Percentiles rank a stretch among this genome's conserved stretches.
Conservation (phyloP, 2,329 filamentous ascomycete species). For the Ambrosiella cleistominuta region DNA sequence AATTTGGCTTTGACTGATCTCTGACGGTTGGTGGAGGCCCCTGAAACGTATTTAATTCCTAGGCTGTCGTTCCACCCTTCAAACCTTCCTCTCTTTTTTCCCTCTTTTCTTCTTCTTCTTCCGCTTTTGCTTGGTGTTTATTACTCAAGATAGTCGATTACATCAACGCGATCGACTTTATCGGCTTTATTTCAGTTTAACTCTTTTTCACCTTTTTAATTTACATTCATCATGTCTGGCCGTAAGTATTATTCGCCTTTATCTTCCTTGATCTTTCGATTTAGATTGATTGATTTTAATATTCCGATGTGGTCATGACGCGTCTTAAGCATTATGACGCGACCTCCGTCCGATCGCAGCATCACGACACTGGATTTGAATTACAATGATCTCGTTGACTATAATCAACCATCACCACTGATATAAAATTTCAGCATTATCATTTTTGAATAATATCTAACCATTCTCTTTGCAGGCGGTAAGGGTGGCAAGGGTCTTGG, state of each 20-base stretch:
- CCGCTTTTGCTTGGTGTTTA: neutral
- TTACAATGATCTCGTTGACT: neutral
- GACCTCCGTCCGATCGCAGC: neutral
- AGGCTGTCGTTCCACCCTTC: neutral
- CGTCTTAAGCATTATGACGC: constrained; percentile 4
- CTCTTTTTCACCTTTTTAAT: neutral
- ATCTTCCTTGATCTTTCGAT: neutral
- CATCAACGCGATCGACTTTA: neutral
- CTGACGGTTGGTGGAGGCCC: constrained; percentile 1
- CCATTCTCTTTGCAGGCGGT: constrained; percentile 35
- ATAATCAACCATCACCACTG: neutral
- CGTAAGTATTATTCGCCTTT: constrained; percentile 11
- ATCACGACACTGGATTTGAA: neutral
- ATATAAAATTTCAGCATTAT: neutral
- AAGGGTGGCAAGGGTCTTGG: constrained; percentile 96
- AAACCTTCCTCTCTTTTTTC: constrained; percentile 6
- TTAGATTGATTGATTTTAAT: neutral
- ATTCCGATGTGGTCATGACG: constrained; percentile 1
- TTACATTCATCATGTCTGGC: constrained; percentile 14
- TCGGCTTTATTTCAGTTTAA: neutral
- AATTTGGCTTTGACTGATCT: constrained; percentile 8
- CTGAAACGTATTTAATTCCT: constrained; percentile 10
- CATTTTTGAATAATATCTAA: constrained; percentile 4
- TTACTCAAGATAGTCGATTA: neutral
- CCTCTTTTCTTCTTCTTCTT: neutral